Evolutionary conservation across 768 basidiomycete species (phyloP), one percentile per base, ranked within the genome.

Genomic region (Termitomyces sp.): DNA sequence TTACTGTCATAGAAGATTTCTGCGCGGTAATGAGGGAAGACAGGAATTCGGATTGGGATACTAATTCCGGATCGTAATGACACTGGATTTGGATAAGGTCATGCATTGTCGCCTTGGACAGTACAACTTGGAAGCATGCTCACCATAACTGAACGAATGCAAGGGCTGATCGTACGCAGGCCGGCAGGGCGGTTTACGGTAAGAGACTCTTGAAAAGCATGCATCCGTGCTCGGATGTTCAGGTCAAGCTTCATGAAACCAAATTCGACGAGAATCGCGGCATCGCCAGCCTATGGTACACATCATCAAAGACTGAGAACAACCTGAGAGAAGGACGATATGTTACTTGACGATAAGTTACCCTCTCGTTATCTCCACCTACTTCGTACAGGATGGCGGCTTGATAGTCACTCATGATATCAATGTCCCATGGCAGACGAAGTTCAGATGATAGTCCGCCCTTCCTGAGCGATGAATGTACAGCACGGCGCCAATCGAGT

Each of bases 201-300:
- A 18, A 85, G 64, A 13, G 69, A 67, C 0, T 69, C 67, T 62
- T 85, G 77, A 18, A 85, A 77, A 0, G 77, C 80, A 62, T 88
- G 86, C 7, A 87, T 76, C 5, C 80, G 77, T 2, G 83, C 84
- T 2, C 86, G 78, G 12, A 82, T 63, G 22, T 73, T 61, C 44
- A 86, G 76, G 54, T 83, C 81, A 0, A 86, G 71, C 26, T 65
- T 69, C 79, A 83, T 80, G 1, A 68, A 63, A 0, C 86, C 86
- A 60, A 83, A 86, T 58, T 87, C 86, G 12, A 87, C 76, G 1
- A 87, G 75, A 48, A 90, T 81, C 0, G 80, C 78, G 0, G 79
- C 78, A 61, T 87, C 86, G 0, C 87, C 86, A 2, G 85, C 84
- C 84, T 85, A 49, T 10, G 12, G 16, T 29, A 42, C 18, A 22